A percentile compares a stretch with the other conserved stretches of the same genome.
Evolutionary conservation across 345 rosid genomes (phyloP).

Genomic region (Dovyalis caffra): DNA sequence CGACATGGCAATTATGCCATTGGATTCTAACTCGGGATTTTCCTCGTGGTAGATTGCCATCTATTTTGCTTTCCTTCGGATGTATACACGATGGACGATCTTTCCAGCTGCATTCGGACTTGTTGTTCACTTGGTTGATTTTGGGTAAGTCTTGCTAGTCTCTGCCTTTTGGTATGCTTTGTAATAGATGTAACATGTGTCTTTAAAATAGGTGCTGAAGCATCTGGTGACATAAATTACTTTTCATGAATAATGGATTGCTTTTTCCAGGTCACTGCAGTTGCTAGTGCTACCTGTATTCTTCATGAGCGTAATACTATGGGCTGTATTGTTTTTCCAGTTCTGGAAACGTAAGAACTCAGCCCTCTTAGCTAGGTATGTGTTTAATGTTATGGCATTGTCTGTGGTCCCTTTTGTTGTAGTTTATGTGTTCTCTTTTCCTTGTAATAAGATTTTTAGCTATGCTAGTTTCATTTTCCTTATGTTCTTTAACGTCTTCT

Average conservation of each 20-base stretch:
- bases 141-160: slow-evolving; percentile 46
- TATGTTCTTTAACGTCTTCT: neutral
- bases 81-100: slow-evolving; percentile 77
- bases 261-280: slow-evolving; percentile 62
- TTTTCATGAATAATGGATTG: slow-evolving; percentile 4
- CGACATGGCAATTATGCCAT: neutral
- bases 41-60: slow-evolving; percentile 62
- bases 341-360: slow-evolving; percentile 95
- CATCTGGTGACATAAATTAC: neutral
- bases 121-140: slow-evolving; percentile 61
- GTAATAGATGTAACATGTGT: neutral
- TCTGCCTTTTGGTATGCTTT: neutral
- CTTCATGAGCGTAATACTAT: slow-evolving; percentile 62
- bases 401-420: neutral
- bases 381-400: neutral
- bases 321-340: slow-evolving; percentile 92
- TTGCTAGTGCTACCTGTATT: slow-evolving; percentile 67
- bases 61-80: slow-evolving; percentile 86
- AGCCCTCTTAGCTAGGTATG: slow-evolving; percentile 72
- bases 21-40: slow-evolving; percentile 18
- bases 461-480: neutral
- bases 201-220: neutral
- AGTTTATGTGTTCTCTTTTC: neutral
- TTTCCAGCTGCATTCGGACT: slow-evolving; percentile 79
- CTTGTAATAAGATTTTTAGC: neutral